phyloP scores from a whole-genome alignment of 2,329 filamentous ascomycete species.

The Aspergillus hiratsukae region DNA sequence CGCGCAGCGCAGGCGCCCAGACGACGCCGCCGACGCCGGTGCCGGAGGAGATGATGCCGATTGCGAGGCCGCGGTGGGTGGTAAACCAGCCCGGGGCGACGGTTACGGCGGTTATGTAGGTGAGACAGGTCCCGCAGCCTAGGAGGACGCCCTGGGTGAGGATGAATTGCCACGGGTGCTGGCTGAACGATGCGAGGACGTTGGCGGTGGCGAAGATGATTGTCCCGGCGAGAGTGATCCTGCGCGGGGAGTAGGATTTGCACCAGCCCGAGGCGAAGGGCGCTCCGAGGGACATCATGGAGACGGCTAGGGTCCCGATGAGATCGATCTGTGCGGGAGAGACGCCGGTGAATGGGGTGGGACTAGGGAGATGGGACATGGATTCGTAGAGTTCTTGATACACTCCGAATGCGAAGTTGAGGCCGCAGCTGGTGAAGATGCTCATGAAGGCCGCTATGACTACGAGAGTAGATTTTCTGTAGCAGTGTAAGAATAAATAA shows the following conservation, averaged over 20 bases:
- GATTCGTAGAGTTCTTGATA: conserved; percentile 40
- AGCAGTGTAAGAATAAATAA: too few relatives aligned
- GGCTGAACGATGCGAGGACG: conserved; percentile 33
- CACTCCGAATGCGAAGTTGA: conserved; percentile 40
- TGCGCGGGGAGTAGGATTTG: conserved; percentile 30
- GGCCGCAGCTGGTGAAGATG: conserved; percentile 35
- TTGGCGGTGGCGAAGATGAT: conserved; percentile 31
- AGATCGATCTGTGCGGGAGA: conserved; percentile 36
- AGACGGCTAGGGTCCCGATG: conserved; percentile 35
- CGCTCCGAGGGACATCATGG: conserved; percentile 36
- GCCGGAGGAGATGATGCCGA: conserved; percentile 38
- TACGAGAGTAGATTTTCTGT: conserved; percentile 4
- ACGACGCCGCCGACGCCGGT: conserved; percentile 39
- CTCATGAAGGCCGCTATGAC: conserved; percentile 24
- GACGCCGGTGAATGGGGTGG: conserved; percentile 32
- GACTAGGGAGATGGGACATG: conserved; percentile 19
- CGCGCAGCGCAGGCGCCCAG: conserved; percentile 33
- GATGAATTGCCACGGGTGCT: conserved; percentile 31
- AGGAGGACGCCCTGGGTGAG: conserved; percentile 36
- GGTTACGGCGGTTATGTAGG: conserved; percentile 37
- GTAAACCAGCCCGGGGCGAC: conserved; percentile 39
- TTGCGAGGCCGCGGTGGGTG: conserved; percentile 33
- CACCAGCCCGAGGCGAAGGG: conserved; percentile 34
- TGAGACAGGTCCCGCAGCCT: conserved; percentile 36
- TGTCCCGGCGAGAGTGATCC: conserved; percentile 30